A percentile compares a stretch with the other conserved stretches of the same genome.
Conservation (phyloP, 176 grass and related monocot species). For the Phoenix dactylifera region DNA sequence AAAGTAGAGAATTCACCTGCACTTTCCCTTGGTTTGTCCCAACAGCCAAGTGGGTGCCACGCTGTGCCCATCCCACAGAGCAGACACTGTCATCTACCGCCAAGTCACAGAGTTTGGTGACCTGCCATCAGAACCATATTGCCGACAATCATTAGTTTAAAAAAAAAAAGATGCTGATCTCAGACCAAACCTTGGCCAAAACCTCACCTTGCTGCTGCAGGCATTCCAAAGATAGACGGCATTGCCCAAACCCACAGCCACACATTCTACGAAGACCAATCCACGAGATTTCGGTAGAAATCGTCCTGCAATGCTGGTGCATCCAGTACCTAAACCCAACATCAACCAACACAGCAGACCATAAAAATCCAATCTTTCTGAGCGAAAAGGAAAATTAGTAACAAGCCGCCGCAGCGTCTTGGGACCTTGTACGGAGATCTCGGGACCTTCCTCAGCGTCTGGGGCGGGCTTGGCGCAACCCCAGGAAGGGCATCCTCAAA, state of each 20-base stretch:
- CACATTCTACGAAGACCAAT: conserved; percentile 97
- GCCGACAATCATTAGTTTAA: too few species aligned
- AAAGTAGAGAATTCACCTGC: conserved; percentile 39
- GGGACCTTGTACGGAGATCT: conserved; percentile 78
- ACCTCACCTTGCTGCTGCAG: conserved; percentile 89
- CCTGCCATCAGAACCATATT: conserved; percentile 20
- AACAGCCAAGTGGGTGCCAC: conserved; percentile 71
- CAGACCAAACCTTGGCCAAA: neutral
- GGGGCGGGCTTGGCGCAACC: conserved; percentile 27
- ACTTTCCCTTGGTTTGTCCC: conserved; percentile 95
- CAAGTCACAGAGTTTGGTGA: conserved; percentile 95
- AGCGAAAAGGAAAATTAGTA: neutral
- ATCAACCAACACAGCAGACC: neutral
- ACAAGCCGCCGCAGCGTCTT: too few species aligned
- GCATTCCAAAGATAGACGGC: conserved; percentile 98
- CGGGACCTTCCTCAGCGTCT: conserved; percentile 60
- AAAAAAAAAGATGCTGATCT: neutral
- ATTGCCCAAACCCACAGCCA: conserved; percentile 86
- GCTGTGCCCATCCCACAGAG: conserved; percentile 89
- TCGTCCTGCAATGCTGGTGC: conserved; percentile 95
- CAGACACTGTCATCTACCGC: conserved; percentile 77
- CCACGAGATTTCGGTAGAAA: conserved; percentile 98
- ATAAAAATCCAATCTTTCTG: conserved; percentile 14
- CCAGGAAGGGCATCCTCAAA: conserved; percentile 65
- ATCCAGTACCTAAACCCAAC: conserved; percentile 66